phyloP scores from a whole-genome alignment of 371 early-diverging fungal genomes.

The Apophysomyces ossiformis region DNA sequence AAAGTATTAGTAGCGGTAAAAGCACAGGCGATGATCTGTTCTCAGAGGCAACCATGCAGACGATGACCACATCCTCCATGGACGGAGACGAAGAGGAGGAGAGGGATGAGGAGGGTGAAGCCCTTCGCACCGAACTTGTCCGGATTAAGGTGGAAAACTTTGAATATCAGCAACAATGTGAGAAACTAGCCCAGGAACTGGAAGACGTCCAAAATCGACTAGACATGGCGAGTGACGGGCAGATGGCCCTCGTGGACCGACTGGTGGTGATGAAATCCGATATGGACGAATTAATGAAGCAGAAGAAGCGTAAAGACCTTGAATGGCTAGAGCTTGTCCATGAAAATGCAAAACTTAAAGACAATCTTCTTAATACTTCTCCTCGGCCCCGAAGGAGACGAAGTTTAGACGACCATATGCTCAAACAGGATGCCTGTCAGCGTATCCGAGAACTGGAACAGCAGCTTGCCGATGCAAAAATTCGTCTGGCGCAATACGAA shows the following conservation, averaged over 20 bases:
- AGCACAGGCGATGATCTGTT: conserved; percentile 12
- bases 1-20: conserved; percentile 18
- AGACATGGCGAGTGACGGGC: conserved; percentile 53
- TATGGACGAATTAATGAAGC: conserved; percentile 33
- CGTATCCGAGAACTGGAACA: conserved; percentile 20
- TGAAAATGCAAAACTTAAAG: conserved; percentile 22
- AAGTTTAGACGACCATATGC: conserved; percentile 11
- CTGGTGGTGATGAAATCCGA: conserved; percentile 35
- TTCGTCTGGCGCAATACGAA: conserved; percentile 15
- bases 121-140: conserved; percentile 28
- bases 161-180: conserved; percentile 40
- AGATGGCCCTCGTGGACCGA: conserved; percentile 43
- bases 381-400: conserved; percentile 11
- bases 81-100: conserved; percentile 11
- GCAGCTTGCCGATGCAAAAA: conserved; percentile 15
- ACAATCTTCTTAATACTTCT: not conserved
- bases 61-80: conserved; percentile 8
- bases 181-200: conserved; percentile 33
- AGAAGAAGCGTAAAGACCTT: conserved; percentile 28
- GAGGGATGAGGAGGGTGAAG: conserved; percentile 11
- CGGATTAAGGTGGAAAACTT: conserved; percentile 39
- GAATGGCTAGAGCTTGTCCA: conserved; percentile 22
- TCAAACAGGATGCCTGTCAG: conserved; percentile 9
- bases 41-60: conserved; percentile 19
- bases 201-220: conserved; percentile 33